Conservation (phyloP, 129 eudicot species). For the Calendula officinalis region DNA sequence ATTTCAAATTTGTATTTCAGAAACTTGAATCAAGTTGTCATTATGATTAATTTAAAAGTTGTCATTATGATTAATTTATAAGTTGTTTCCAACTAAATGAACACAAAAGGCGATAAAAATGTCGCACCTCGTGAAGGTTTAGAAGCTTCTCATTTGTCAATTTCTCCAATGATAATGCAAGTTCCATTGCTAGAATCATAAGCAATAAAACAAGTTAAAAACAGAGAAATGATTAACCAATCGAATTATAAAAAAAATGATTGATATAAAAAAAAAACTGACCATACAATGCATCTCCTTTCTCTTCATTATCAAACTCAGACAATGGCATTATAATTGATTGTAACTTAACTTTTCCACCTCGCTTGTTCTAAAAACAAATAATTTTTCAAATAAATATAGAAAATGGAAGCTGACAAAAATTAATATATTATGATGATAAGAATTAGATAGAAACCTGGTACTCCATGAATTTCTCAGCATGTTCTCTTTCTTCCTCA, state of each 20-base stretch:
- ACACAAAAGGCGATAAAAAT: constrained; percentile 8
- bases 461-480: constrained; percentile 88
- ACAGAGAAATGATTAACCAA: not conserved
- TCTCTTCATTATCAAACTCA: constrained; percentile 83
- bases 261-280: not conserved
- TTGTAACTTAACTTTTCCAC: constrained; percentile 88
- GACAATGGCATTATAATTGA: constrained; percentile 79
- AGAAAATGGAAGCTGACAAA: not conserved
- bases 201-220: not conserved
- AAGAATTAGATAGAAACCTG: constrained; percentile 47
- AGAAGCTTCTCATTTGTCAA: constrained; percentile 86
- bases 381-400: constrained; percentile 3
- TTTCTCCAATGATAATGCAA: constrained; percentile 88
- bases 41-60: too few species aligned
- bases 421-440: not conserved
- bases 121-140: constrained; percentile 62
- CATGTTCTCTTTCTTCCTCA: constrained; percentile 89
- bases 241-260: not conserved
- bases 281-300: constrained; percentile 95
- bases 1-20: constrained; percentile 9
- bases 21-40: constrained; percentile 5
- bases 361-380: constrained; percentile 72
- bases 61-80: not conserved
- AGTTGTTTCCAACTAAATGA: constrained; percentile 1
- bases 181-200: constrained; percentile 72